Conservation (phyloP, 2,329 filamentous ascomycete genomes). For the Penicillium hesseltinei region DNA sequence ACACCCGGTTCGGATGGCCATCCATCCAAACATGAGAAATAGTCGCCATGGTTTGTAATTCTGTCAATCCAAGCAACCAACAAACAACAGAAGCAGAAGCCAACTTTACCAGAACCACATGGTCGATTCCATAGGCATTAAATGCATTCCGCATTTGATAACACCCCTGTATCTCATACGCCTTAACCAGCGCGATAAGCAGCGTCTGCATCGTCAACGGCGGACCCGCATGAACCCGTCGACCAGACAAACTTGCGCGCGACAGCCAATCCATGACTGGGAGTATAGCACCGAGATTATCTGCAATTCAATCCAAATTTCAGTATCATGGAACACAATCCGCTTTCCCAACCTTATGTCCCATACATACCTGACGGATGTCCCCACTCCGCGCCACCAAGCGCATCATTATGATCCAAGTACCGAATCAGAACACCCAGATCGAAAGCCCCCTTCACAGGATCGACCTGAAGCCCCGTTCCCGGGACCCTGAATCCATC, state of each 20-base stretch:
- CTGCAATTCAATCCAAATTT: conserved; percentile 17
- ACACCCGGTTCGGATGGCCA: conserved; percentile 37
- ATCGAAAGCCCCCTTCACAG: conserved; percentile 42
- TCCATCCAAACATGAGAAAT: conserved; percentile 45
- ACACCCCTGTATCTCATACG: conserved; percentile 46
- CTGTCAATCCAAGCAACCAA: conserved; percentile 38
- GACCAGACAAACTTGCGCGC: conserved; percentile 12
- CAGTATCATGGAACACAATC: neutral
- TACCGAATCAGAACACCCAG: conserved; percentile 42
- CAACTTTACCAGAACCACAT: conserved; percentile 44
- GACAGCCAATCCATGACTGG: conserved; percentile 35
- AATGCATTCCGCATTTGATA: conserved; percentile 40
- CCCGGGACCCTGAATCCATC: conserved; percentile 41
- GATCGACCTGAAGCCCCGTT: conserved; percentile 38
- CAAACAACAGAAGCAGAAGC: conserved; percentile 41
- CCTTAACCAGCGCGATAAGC: conserved; percentile 39
- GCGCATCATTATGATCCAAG: conserved; percentile 45
- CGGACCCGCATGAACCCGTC: conserved; percentile 12
- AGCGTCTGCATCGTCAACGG: conserved; percentile 35
- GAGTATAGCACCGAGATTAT: conserved; percentile 43
- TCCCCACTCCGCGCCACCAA: conserved; percentile 44
- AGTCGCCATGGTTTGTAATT: conserved; percentile 35
- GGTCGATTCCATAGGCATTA: conserved; percentile 43
- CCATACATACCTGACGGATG: conserved; percentile 39
- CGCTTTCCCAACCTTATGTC: neutral